These are phyloP conservation scores for Fusarium sp. DNA, from an alignment of 2,329 filamentous ascomycete species.

Conservation along the genomic window DNA sequence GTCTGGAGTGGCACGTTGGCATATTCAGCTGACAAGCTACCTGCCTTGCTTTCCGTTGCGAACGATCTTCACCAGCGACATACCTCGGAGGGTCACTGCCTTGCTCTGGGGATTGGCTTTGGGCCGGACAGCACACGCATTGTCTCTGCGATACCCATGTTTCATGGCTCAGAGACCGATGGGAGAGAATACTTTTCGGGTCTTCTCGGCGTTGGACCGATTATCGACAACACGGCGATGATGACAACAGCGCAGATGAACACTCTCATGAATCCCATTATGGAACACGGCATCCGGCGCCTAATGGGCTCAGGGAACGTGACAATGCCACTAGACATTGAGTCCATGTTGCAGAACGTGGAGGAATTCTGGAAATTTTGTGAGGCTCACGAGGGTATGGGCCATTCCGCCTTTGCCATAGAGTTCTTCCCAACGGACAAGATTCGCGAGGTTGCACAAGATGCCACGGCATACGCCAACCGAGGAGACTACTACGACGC, in stretches of 20 bases:
- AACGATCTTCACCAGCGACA: constrained; percentile 36
- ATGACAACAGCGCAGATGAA: constrained; percentile 39
- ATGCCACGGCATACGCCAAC: constrained; percentile 55
- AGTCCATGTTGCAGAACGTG: constrained; percentile 42
- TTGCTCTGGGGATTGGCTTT: constrained; percentile 39
- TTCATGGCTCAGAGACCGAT: constrained; percentile 29
- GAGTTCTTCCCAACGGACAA: constrained; percentile 55
- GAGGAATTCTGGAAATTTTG: constrained; percentile 44
- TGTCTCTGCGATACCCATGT: constrained; percentile 37
- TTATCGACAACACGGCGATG: constrained; percentile 18
- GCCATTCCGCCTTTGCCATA: constrained; percentile 44
- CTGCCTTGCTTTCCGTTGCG: constrained; percentile 36
- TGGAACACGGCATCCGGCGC: constrained; percentile 40
- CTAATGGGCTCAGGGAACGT: constrained; percentile 41
- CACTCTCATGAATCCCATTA: constrained; percentile 38
- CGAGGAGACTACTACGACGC: constrained; percentile 56
- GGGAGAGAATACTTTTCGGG: constrained; percentile 35
- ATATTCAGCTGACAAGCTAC: constrained; percentile 39
- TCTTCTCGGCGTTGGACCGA: constrained; percentile 23
- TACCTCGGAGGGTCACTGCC: constrained; percentile 34
- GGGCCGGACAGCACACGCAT: constrained; percentile 25
- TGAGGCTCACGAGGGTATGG: constrained; percentile 33
- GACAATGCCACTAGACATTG: constrained; percentile 48
- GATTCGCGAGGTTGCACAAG: constrained; percentile 47
- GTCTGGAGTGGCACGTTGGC: constrained; percentile 46